These are phyloP conservation scores for Hericium alpestre DNA, from an alignment of 768 basidiomycete species.

Conservation along the genomic window DNA sequence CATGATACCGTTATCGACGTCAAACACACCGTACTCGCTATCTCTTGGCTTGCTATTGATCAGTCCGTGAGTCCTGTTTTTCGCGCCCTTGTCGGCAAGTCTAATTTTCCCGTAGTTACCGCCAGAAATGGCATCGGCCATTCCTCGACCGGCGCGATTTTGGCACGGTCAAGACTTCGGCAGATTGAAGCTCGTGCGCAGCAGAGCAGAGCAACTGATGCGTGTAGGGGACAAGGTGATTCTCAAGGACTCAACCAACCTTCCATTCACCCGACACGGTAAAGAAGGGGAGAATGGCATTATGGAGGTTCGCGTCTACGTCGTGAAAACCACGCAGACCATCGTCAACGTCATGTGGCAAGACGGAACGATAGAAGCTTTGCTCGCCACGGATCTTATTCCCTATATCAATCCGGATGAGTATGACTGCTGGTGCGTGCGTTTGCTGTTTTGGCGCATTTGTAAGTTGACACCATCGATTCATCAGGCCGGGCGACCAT, in stretches of 20 bases:
- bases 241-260: slow-evolving; percentile 37
- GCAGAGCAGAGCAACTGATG: slow-evolving; percentile 50
- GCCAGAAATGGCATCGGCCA: slow-evolving; percentile 38
- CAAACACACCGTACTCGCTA: slow-evolving; percentile 65
- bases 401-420: slow-evolving; percentile 86
- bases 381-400: slow-evolving; percentile 55
- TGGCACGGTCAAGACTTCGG: slow-evolving; percentile 60
- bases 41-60: slow-evolving; percentile 83
- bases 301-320: slow-evolving; percentile 45
- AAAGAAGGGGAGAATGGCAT: slow-evolving; percentile 34
- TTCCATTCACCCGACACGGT: slow-evolving; percentile 54
- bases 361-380: slow-evolving; percentile 57
- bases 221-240: slow-evolving; percentile 65
- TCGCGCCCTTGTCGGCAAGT: background rate
- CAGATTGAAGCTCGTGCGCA: slow-evolving; percentile 53
- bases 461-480: background rate
- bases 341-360: slow-evolving; percentile 76
- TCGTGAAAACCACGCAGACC: slow-evolving; percentile 66
- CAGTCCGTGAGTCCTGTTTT: slow-evolving; percentile 48
- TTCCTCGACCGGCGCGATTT: slow-evolving; percentile 60
- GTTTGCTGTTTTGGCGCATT: background rate
- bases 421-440: slow-evolving; percentile 75
- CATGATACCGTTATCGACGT: slow-evolving; percentile 62
- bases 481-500: slow-evolving; percentile 81
- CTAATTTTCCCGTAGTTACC: slow-evolving; percentile 41